Base-by-base conservation (phyloP, 345 rosid species). In the Lagerstroemia speciosa region DNA sequence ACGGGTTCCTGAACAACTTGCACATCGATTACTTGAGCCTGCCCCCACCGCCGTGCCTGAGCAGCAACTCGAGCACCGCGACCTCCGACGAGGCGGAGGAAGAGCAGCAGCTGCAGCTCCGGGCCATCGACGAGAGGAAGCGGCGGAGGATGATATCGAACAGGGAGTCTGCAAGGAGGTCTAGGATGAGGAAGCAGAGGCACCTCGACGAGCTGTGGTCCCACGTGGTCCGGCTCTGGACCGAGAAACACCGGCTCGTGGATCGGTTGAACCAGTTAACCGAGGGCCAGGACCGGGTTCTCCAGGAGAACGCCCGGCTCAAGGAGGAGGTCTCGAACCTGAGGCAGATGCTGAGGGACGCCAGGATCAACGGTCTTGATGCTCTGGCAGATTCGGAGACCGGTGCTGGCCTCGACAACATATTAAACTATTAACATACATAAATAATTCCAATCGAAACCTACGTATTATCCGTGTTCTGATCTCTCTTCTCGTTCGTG, bases 151-250 rank as follows among this genome's bases (percentile, higher is more conserved):
- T 91, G 99, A 86, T 93, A 60, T 93, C 99, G 8, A 93, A 93
- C 72, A 80, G 99, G 74, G 98, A 93, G 75, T 93, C 99, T 6
- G 99, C 99, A 24, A 83, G 99, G 1, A 80, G 99, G 81, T 93
- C 99, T 16, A 73, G 99, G 84, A 91, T 91, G 97, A 78, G 99
- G 76, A 93, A 93, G 66, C 99, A 91, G 79, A 89, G 79, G 79
- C 97, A 93, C 83, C 87, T 93, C 33, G 97, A 93, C 78, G 99
- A 93, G 76, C 89, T 93, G 33, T 88, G 90, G 90, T 81, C 97
- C 55, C 97, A 89, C 70, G 95, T 89, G 20, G 65, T 84, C 65
- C 81, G 95, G 78, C 95, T 91, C 46, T 76, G 90, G 7, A 79
- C 75, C 6, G 93, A 91, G 79, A 94, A 94, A 57, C 84, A 85